Base-by-base conservation (phyloP, 2,329 filamentous ascomycete species). In the Clonostachys rosea region DNA sequence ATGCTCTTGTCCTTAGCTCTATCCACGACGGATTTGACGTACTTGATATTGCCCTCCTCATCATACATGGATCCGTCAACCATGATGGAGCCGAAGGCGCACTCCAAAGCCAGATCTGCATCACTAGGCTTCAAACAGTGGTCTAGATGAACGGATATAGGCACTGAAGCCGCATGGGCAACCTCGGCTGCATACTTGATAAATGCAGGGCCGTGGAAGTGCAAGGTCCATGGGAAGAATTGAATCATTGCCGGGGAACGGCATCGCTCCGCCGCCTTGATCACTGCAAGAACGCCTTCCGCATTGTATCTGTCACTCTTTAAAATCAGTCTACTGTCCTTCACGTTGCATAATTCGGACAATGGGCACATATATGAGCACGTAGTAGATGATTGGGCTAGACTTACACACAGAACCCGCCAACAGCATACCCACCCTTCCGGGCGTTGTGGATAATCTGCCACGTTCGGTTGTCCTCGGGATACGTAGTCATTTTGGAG, bases 21-120 rank as follows among this genome's bases (percentile, higher is more conserved):
- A 20, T 63, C 64, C 5, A 82, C 80, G 45, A 87, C 64, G 49
- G 84, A 78, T 48, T 70, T 73, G n/a, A 83, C 87, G 59, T 76
- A 71, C 2, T 72, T 68, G 34, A 89, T 68, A 58, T 89, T 89
- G 66, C 87, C 84, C 45, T 76, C 82, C 54, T 81, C 82, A 54
- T 86, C 83, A 58, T 86, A 81, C 59, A 88, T 85, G 48, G 74
- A 81, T 84, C 89, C 89, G 64, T 89, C 86, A 0, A 89, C 80
- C 85, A 89, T 89, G 59, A 89, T 87, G 46, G 73, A 77, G 60
- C 89, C 86, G 53, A 89, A 88, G 0, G 71, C 66, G n/a, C 71
- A 66, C 49, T 76, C 70, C 0, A 79, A 80, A 0, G 81, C 81
- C n/a, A 81, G 73, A 47, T 76, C 75, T 11, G 78, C 75, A 7